A percentile compares a stretch with the other conserved stretches of the same genome.
These are phyloP conservation scores for Arthroderma sp. DNA, from an alignment of 2,329 filamentous ascomycete genomes.

Conservation along the genomic window DNA sequence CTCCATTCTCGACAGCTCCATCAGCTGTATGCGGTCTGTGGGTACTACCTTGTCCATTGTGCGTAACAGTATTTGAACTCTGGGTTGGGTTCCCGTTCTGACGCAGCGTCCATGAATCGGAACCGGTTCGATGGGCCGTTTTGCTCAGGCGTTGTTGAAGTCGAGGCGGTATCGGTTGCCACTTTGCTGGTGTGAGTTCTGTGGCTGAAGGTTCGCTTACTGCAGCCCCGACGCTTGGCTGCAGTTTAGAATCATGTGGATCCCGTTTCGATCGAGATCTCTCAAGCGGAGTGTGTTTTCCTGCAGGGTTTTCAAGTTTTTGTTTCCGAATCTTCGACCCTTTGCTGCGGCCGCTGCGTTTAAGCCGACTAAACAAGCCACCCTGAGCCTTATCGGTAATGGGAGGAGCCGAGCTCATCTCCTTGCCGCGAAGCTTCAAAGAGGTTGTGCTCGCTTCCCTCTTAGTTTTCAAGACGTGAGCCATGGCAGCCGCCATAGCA, in stretches of 20 bases:
- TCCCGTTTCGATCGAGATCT: constrained; percentile 40
- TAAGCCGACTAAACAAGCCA: constrained; percentile 21
- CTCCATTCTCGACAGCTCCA: constrained; percentile 7
- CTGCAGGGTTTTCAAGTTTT: constrained; percentile 45
- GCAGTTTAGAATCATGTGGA: constrained; percentile 9
- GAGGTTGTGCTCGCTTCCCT: neutral
- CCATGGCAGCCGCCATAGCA: constrained; percentile 1
- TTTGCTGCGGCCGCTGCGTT: constrained; percentile 17
- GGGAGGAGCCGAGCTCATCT: neutral
- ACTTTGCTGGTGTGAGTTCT: constrained; percentile 2
- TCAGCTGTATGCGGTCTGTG: constrained; percentile 10
- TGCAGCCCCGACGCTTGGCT: constrained; percentile 3
- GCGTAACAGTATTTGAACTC: neutral
- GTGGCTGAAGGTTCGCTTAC: neutral
- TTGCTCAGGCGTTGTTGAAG: constrained; percentile 20
- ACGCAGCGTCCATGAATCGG: constrained; percentile 16
- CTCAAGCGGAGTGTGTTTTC: constrained; percentile 50
- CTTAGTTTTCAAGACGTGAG: neutral
- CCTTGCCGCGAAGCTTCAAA: neutral
- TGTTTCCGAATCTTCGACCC: constrained; percentile 40
- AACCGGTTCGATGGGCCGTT: constrained; percentile 8
- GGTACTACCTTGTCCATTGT: neutral
- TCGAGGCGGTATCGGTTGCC: constrained; percentile 8
- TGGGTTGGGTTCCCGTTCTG: constrained; percentile 1
- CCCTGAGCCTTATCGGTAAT: constrained; percentile 14